A percentile compares a stretch with the other conserved stretches of the same genome.
Evolutionary conservation across 1,284 basidiomycete species (phyloP).

Genomic region (Cystobasidium sp.): DNA sequence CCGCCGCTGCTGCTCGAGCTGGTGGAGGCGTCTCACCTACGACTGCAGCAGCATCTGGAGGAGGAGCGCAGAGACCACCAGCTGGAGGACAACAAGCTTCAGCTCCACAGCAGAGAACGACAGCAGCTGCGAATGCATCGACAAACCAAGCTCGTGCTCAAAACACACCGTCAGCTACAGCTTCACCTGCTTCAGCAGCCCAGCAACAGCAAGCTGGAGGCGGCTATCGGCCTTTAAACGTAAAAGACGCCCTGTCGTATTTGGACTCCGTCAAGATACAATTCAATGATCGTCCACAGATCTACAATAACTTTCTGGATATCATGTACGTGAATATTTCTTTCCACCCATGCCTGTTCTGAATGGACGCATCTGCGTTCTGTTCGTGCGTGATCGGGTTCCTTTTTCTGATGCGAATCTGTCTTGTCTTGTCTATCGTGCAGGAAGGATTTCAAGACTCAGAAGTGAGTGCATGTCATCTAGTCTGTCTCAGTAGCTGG

Average conservation of each 20-base stretch:
- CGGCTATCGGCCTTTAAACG: constrained; percentile 55
- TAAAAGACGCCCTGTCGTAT: constrained; percentile 92
- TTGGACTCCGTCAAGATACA: constrained; percentile 86
- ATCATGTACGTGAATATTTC: constrained; percentile 90
- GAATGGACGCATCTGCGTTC: not conserved
- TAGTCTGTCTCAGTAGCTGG: not conserved
- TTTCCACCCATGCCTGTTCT: not conserved
- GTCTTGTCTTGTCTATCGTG: constrained; percentile 17
- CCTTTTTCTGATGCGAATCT: not conserved
- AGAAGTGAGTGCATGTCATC: constrained; percentile 65
- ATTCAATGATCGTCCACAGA: constrained; percentile 89
- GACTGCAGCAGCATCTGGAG: not conserved
- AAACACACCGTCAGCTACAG: constrained; percentile 8
- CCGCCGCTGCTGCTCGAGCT: not conserved
- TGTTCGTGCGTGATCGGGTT: constrained; percentile 5
- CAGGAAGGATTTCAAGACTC: constrained; percentile 91
- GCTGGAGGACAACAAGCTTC: not conserved
- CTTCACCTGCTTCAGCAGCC: constrained; percentile 6
- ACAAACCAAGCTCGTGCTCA: constrained; percentile 4
- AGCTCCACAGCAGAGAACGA: constrained; percentile 7
- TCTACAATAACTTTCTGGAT: constrained; percentile 96
- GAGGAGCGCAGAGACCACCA: constrained; percentile 4
- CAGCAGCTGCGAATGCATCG: not conserved
- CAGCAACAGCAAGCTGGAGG: constrained; percentile 12
- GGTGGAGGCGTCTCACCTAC: not conserved